Evolutionary conservation across 2,329 filamentous ascomycete species (phyloP).

Genomic region (Aspergillus felis): DNA sequence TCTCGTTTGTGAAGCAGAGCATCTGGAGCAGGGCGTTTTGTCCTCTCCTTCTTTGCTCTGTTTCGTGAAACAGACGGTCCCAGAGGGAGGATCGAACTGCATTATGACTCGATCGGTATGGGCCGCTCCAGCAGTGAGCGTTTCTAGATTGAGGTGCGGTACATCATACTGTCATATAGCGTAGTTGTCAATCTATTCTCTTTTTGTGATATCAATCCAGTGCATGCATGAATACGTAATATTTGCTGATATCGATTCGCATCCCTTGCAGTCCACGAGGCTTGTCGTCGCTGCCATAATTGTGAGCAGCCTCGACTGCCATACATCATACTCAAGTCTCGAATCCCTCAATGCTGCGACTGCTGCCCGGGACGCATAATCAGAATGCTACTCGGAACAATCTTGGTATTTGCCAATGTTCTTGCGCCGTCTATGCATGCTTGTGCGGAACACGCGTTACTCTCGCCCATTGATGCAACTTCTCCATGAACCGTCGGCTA

Average conservation of each 20-base stretch:
- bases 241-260: not conserved
- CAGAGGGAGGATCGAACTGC: constrained; percentile 30
- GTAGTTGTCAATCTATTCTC: constrained; percentile 2
- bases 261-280: not conserved
- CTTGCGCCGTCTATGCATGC: not conserved
- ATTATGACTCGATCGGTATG: constrained; percentile 21
- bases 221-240: not conserved
- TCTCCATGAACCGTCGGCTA: not conserved
- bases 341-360: no score
- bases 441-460: not conserved
- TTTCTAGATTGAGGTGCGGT: constrained; percentile 29
- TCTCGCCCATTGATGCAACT: not conserved
- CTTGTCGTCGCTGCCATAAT: not conserved
- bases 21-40: constrained; percentile 29
- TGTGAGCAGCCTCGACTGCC: not conserved
- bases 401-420: not conserved
- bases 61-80: constrained; percentile 14
- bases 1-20: constrained; percentile 22
- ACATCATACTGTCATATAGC: constrained; percentile 16
- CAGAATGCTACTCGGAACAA: not conserved
- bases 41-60: constrained; percentile 24
- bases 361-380: not conserved
- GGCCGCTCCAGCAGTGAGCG: constrained; percentile 16
- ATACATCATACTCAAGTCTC: not conserved
- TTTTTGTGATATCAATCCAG: constrained; percentile 2